Evolutionary conservation across 208 protist genomes (phyloP).

Genomic region (Leishmania guyanensis): DNA sequence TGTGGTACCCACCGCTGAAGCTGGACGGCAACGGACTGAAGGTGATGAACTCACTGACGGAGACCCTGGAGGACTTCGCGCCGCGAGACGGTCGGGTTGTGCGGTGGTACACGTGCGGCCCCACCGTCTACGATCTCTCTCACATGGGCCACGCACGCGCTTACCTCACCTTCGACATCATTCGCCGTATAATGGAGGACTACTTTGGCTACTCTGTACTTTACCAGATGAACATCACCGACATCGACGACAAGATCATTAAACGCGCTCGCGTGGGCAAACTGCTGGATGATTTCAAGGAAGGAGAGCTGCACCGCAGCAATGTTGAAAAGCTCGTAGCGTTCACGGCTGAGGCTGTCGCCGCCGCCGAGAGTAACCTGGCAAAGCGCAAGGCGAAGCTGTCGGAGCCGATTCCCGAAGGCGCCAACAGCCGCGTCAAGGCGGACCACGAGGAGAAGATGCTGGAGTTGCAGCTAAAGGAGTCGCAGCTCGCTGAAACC

Average conservation of each 20-base stretch:
- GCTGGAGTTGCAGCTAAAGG: slow-evolving; percentile 73
- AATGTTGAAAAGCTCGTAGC: slow-evolving; percentile 44
- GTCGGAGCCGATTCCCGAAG: slow-evolving; percentile 44
- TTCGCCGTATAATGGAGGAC: slow-evolving; percentile 96
- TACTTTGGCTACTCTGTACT: slow-evolving; percentile 95
- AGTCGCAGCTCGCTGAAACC: slow-evolving; percentile 60
- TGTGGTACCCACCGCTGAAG: slow-evolving; percentile 70
- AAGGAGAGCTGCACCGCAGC: slow-evolving; percentile 25
- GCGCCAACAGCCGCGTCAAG: slow-evolving; percentile 50
- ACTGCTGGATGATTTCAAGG: slow-evolving; percentile 80
- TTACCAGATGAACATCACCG: slow-evolving; percentile 98
- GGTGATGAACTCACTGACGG: slow-evolving; percentile 89
- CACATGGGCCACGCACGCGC: slow-evolving; percentile 98
- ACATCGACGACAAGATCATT: slow-evolving; percentile 99
- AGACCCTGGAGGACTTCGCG: slow-evolving; percentile 72
- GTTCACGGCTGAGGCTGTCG: slow-evolving; percentile 58
- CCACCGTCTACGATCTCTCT: slow-evolving; percentile 96
- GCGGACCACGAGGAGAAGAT: slow-evolving; percentile 82
- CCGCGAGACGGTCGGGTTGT: slow-evolving; percentile 65
- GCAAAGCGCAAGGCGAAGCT: slow-evolving; percentile 42
- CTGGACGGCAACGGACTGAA: slow-evolving; percentile 39
- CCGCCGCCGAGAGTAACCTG: slow-evolving; percentile 39
- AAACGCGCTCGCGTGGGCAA: slow-evolving; percentile 91
- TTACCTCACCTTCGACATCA: slow-evolving; percentile 98
- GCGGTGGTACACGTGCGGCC: slow-evolving; percentile 98